Evolutionary conservation across 495 filamentous ascomycete genomes (phyloP).

Genomic region (Pyronema domesticum): DNA sequence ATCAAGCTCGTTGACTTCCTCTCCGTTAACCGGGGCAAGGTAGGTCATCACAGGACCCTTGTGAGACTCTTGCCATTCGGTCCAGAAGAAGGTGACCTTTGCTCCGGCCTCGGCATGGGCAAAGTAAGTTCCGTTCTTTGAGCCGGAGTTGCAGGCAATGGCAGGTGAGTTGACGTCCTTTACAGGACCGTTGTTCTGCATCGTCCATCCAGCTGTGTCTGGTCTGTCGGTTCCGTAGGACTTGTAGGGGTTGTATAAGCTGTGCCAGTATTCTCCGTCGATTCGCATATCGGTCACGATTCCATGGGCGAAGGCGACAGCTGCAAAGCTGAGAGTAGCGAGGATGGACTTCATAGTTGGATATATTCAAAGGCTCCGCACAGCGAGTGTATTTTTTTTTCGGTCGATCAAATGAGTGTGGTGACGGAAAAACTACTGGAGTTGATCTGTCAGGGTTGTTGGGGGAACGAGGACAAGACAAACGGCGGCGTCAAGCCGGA

Average conservation of each 20-base stretch:
- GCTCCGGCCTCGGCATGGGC: slow-evolving; percentile 39
- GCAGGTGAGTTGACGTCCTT: slow-evolving; percentile 32
- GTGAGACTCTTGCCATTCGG: slow-evolving; percentile 47
- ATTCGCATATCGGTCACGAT: slow-evolving; percentile 44
- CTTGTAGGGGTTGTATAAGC: slow-evolving; percentile 31
- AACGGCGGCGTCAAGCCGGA: too few relatives aligned
- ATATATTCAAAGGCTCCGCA: neutral
- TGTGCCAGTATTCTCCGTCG: slow-evolving; percentile 32
- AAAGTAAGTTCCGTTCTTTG: slow-evolving; percentile 30
- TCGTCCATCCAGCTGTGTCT: slow-evolving; percentile 35
- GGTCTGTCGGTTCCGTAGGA: slow-evolving; percentile 28
- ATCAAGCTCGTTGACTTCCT: slow-evolving; percentile 20
- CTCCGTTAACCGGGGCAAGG: slow-evolving; percentile 53
- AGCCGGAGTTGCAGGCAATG: slow-evolving; percentile 47
- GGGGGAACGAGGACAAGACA: too few relatives aligned
- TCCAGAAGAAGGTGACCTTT: slow-evolving; percentile 45
- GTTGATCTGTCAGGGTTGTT: too few relatives aligned
- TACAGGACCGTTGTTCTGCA: slow-evolving; percentile 36
- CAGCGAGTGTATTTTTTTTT: neutral
- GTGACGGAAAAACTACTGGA: neutral
- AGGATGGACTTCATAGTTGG: slow-evolving; percentile 19
- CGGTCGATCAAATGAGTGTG: neutral
- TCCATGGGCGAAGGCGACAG: slow-evolving; percentile 42
- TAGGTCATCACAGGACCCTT: slow-evolving; percentile 56
- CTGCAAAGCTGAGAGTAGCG: slow-evolving; percentile 32